Evolutionary conservation across 257 asterid genomes (phyloP).

Genomic region (Lycium ferocissimum): DNA sequence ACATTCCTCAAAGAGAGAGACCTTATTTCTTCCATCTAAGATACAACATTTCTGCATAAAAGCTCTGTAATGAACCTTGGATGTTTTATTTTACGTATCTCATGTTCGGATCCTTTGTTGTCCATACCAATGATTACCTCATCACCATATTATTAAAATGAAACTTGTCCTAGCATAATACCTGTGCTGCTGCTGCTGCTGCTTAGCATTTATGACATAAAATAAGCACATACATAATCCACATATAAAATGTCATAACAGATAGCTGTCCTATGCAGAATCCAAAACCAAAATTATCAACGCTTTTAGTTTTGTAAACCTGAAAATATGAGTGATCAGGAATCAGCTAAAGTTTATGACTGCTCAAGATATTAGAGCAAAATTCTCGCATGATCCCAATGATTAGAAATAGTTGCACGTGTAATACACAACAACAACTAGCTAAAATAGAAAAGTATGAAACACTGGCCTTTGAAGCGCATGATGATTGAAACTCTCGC

Average conservation of each 20-base stretch:
- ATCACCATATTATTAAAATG: not conserved
- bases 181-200: not conserved
- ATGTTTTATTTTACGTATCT: not conserved
- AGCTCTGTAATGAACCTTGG: not conserved
- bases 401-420: not conserved
- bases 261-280: not conserved
- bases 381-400: not conserved
- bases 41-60: not conserved
- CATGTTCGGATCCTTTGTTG: not conserved
- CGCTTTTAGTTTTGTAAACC: not conserved
- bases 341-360: not conserved
- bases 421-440: not conserved
- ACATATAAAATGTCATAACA: not conserved
- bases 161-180: too few relatives aligned
- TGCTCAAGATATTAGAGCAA: not conserved
- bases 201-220: not conserved
- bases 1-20: slow-evolving; percentile 59
- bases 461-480: not conserved
- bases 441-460: not conserved
- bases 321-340: not conserved
- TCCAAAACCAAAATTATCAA: not conserved
- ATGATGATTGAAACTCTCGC: not conserved
- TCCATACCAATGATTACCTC: not conserved
- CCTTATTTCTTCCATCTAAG: slow-evolving; percentile 45
- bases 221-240: too few relatives aligned